Percentiles rank a stretch among this genome's conserved stretches.
phyloP scores from a whole-genome alignment of 2,329 filamentous ascomycete species.

The Knufia fluminis region DNA sequence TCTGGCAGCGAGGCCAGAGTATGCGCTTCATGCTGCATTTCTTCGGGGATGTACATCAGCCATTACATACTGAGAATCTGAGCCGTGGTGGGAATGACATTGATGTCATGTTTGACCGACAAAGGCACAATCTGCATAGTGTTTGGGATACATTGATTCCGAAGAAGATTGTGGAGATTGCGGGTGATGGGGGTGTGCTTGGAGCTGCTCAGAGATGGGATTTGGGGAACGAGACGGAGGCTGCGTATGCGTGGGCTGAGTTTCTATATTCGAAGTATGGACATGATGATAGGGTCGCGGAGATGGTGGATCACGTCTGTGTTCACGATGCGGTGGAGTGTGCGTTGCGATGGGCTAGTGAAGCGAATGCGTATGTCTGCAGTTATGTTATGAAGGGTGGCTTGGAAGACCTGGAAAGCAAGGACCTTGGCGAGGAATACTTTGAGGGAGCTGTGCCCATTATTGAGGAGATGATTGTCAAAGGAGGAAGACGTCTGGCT shows the following conservation, averaged over 20 bases:
- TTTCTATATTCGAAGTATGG: conserved; percentile 3
- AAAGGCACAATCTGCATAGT: conserved; percentile 56
- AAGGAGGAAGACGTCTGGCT: conserved; percentile 20
- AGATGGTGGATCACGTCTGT: conserved; percentile 14
- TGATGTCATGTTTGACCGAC: conserved; percentile 51
- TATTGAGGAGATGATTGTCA: conserved; percentile 18
- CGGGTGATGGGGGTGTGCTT: not conserved
- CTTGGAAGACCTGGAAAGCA: conserved; percentile 41
- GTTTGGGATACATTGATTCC: conserved; percentile 54
- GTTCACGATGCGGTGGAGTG: conserved; percentile 10
- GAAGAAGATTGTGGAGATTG: conserved; percentile 23
- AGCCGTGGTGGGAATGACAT: conserved; percentile 60
- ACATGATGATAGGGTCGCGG: not conserved
- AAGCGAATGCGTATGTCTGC: conserved; percentile 13
- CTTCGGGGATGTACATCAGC: conserved; percentile 67
- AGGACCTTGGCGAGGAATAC: conserved; percentile 27
- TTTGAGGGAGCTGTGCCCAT: conserved; percentile 21
- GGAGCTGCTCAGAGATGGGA: not conserved
- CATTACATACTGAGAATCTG: conserved; percentile 54
- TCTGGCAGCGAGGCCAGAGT: conserved; percentile 29
- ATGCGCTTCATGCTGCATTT: conserved; percentile 45
- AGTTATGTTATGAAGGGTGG: conserved; percentile 14
- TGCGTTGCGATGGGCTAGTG: conserved; percentile 12
- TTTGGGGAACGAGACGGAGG: conserved; percentile 12
- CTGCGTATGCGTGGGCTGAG: conserved; percentile 7